Evolutionary conservation across 768 basidiomycete species (phyloP), one percentile per base, ranked within the genome.

Genomic region (Tylopilus intermedius): DNA sequence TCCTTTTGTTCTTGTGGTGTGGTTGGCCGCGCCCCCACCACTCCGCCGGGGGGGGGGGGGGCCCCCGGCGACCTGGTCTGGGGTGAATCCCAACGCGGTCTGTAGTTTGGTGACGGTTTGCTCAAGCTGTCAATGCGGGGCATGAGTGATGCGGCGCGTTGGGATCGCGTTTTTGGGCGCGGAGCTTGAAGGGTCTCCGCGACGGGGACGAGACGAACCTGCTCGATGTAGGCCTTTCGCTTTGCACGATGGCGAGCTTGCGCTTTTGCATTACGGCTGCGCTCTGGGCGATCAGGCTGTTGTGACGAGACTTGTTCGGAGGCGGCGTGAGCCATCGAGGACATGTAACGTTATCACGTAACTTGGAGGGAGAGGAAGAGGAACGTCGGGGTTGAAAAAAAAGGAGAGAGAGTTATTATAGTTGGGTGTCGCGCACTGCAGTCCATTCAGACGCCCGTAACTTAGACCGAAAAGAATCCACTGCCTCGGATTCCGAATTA

Each of bases 161-260:
- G 14, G 6, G 26, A 10, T 24, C 51, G 52, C 48, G 62, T 33
- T 52, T 22, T 21, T 37, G 10, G 2, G 45, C 47, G 51, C 48
- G 55, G 57, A 52, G 56, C 4, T n/a, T 38, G n/a, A 18, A 38
- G 38, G 15, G 48, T 37, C 10, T 56, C 40, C 39, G 39, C 33
- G 54, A 54, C 21, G 21, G 38, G 38, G 38, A 39, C 7, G 8
- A 39, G n/a, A 47, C 45, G 41, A 44, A 89, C 90, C 79, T 90
- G 88, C 60, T 92, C 89, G 65, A 93, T 91, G 75, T 93, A 93
- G 10, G 90, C 90, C 74, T 93, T 93, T 72, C 90, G 80, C 71
- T 93, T 93, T 67, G 90, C 90, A 55, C 90, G 83, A 76, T 93
- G 90, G 62, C 90, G 76, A 33, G 90, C 90, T 74, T 93, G 90